These are phyloP conservation scores for Lizonia empirigonia DNA, from an alignment of 2,329 filamentous ascomycete species.

Conservation along the genomic window DNA sequence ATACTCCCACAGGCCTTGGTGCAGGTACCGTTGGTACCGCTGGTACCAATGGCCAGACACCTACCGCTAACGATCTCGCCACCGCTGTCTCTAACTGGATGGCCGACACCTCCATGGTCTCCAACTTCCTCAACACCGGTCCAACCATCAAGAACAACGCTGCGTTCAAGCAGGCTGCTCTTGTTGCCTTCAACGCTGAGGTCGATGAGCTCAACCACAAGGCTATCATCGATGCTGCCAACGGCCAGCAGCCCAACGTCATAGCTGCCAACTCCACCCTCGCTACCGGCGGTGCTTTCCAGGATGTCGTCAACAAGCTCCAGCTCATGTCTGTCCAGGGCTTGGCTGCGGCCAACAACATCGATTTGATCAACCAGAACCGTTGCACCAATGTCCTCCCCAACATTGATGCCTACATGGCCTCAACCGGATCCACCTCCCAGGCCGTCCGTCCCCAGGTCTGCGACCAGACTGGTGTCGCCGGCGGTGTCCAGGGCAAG, in stretches of 20 bases:
- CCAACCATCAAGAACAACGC: conserved; percentile 41
- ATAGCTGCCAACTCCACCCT: conserved; percentile 47
- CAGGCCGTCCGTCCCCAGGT: conserved; percentile 40
- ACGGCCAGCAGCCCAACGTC: conserved; percentile 34
- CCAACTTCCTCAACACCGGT: conserved; percentile 46
- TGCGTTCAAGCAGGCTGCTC: conserved; percentile 45
- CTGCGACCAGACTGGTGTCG: conserved; percentile 44
- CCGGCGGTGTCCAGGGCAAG: conserved; percentile 38
- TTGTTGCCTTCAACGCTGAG: conserved; percentile 47
- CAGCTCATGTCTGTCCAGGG: conserved; percentile 46
- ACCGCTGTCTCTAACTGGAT: conserved; percentile 47
- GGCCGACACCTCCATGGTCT: conserved; percentile 48
- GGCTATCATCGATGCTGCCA: conserved; percentile 43
- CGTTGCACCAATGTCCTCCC: conserved; percentile 46
- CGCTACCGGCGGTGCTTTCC: conserved; percentile 45
- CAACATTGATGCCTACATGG: conserved; percentile 47
- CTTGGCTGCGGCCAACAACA: conserved; percentile 38
- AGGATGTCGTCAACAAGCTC: conserved; percentile 48
- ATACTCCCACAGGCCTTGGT: conserved; percentile 21
- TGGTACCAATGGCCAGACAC: conserved; percentile 29
- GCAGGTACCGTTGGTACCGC: conserved; percentile 7
- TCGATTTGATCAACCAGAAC: conserved; percentile 47
- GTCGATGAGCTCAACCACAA: conserved; percentile 49
- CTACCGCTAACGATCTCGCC: conserved; percentile 35
- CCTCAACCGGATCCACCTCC: conserved; percentile 38